Conservation (phyloP, 2,329 filamentous ascomycete species). For the Aspergillus glaucus region DNA sequence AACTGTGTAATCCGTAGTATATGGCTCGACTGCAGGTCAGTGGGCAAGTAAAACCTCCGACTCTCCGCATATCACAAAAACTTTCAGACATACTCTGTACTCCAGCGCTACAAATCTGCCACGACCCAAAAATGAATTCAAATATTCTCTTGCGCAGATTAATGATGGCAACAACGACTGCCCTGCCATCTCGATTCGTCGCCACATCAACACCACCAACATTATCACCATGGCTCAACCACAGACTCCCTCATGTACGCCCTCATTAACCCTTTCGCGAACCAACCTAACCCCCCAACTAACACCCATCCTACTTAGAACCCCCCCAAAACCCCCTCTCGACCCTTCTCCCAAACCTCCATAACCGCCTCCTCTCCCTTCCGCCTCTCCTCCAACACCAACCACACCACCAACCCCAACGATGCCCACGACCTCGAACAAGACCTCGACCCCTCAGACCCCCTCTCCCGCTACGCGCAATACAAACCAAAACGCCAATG, state of each 20-base stretch:
- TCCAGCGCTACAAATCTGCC: not conserved
- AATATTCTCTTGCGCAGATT: not conserved
- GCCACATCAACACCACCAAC: not conserved
- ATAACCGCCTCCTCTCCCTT: slow-evolving; percentile 7
- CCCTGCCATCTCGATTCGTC: not conserved
- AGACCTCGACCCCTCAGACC: slow-evolving; percentile 6
- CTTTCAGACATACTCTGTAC: not conserved
- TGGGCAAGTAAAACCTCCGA: not conserved
- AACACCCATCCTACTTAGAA: not conserved
- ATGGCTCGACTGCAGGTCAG: not conserved
- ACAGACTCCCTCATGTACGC: not conserved
- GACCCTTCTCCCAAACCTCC: slow-evolving; percentile 5
- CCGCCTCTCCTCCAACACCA: slow-evolving; percentile 14
- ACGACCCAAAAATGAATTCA: not conserved
- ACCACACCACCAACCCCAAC: slow-evolving; percentile 1
- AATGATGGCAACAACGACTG: not conserved
- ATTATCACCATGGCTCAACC: not conserved
- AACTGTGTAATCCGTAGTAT: not conserved
- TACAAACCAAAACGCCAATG: slow-evolving; percentile 57
- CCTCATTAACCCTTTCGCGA: not conserved
- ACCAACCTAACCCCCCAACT: not conserved
- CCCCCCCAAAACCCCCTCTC: not conserved
- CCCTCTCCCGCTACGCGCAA: slow-evolving; percentile 44
- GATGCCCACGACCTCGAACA: not conserved
- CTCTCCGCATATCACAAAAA: not conserved